phyloP scores from a whole-genome alignment of 1,139 yeast species.

The Debaryomyces coudertii region DNA sequence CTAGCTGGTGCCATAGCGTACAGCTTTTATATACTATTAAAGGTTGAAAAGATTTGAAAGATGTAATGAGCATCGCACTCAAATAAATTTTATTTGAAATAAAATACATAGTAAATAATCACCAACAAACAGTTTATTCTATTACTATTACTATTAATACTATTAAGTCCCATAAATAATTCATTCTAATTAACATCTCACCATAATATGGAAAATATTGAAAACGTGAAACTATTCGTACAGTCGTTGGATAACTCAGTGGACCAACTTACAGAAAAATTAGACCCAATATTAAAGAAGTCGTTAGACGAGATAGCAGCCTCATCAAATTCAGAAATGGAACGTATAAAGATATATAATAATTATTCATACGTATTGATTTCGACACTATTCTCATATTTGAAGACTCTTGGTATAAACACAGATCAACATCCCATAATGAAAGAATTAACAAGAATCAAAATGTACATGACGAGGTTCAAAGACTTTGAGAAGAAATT shows the following conservation, averaged over 20 bases:
- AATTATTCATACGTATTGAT: conserved; percentile 49
- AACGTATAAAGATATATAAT: conserved; percentile 39
- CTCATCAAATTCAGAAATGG: conserved; percentile 35
- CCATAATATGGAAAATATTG: conserved; percentile 46
- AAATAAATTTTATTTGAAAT: conserved; percentile 1
- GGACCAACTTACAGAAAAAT: conserved; percentile 29
- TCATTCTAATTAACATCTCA: background rate
- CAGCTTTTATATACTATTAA: background rate
- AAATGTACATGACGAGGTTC: conserved; percentile 65
- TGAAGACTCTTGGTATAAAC: conserved; percentile 63
- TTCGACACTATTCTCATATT: conserved; percentile 55
- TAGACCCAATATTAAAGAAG: conserved; percentile 39
- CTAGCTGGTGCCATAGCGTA: conserved; percentile 25
- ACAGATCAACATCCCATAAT: conserved; percentile 63
- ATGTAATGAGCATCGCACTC: conserved; percentile 12
- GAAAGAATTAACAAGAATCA: conserved; percentile 72
- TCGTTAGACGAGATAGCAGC: conserved; percentile 39
- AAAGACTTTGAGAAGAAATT: conserved; percentile 41
- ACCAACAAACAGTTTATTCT: background rate
- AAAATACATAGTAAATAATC: background rate
- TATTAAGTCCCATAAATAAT: too few relatives aligned
- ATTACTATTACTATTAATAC: background rate
- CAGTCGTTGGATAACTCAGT: conserved; percentile 33
- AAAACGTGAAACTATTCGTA: conserved; percentile 31
- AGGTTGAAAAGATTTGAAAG: background rate